Evolutionary conservation across 306 rosid genomes (phyloP), one percentile per base, ranked within the genome.

Genomic region (Trifolium pratense): DNA sequence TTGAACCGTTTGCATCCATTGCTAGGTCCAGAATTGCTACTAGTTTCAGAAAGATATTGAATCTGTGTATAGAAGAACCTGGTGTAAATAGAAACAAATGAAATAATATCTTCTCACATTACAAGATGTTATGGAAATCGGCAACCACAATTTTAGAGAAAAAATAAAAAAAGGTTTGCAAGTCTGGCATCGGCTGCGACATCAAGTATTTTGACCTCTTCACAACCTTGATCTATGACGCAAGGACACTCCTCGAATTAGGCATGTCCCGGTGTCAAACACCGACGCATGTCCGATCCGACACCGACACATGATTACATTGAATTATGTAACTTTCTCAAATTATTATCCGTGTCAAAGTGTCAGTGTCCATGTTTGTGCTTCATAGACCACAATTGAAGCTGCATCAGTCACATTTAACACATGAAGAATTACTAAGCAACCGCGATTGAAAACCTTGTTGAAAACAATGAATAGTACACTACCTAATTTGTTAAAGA

Each of bases 1-100:
- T 74, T 82, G 40, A 81, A 61, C 39, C 68, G 59, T 60, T 75
- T 79, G 43, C 80, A 49, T 77, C 77, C 86, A 68, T 84, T 78
- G 77, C 63, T 68, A 61, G 66, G 78, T 25, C 62, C 78, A 39
- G 71, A 75, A 58, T 62, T 43, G 45, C 73, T 45, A 71, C 77
- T 25, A 70, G 58, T 69, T 75, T 73, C 85, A 45, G 85, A 48
- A 63, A 76, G 72, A 80, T 49, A 68, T 57, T 84, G 91, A 80
- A 91, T 91, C 88, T 89, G 96, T 77, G 89, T 55, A 81, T 91
- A 91, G 81, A 94, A 84, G 85, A 85, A 87, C 88, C 97, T 94
- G 89, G 76, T 25, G 74, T 83, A 76, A 82, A 72, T 51, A 79
- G 82, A 79, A 73, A 81, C 18, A 13, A 68, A 75, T 75, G 77